phyloP scores from a whole-genome alignment of 225 moss, liverwort and hornwort species.

The Marchantia paleacea region DNA sequence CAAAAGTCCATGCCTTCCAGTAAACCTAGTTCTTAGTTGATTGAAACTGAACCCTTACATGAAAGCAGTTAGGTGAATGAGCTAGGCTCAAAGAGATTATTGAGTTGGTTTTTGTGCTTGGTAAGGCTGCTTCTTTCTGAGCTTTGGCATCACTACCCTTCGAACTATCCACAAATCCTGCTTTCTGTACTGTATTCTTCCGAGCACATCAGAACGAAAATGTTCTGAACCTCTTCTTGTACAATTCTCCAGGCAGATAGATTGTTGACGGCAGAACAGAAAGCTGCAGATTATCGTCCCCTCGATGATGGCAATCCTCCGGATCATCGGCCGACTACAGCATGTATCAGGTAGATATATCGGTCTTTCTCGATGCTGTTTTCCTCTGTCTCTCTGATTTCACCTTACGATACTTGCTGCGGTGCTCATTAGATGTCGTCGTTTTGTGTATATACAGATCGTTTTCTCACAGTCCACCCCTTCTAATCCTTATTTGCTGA shows the following conservation, averaged over 20 bases:
- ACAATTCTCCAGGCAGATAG: constrained; percentile 62
- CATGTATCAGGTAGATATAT: constrained; percentile 62
- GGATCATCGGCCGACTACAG: constrained; percentile 77
- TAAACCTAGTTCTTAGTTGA: neutral
- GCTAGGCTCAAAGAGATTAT: neutral
- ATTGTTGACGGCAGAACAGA: constrained; percentile 72
- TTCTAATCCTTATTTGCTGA: neutral
- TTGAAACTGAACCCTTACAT: neutral
- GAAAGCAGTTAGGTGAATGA: neutral
- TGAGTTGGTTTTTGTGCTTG: neutral
- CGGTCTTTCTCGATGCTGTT: neutral
- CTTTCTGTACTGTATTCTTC: no score
- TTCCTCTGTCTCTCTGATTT: no score
- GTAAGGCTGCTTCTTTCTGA: neutral
- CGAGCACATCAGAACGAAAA: no score
- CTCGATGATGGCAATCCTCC: constrained; percentile 69
- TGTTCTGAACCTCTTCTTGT: neutral
- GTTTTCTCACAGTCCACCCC: neutral
- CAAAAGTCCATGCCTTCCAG: neutral
- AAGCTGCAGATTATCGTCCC: constrained; percentile 67
- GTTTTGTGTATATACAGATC: neutral
- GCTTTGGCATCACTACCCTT: neutral
- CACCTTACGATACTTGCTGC: neutral
- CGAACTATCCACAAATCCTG: no score
- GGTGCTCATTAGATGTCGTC: no score